Percentiles rank a stretch among this genome's conserved stretches.
Conservation (phyloP, 371 early-diverging fungal genomes). For the Rhizopus sp. region DNA sequence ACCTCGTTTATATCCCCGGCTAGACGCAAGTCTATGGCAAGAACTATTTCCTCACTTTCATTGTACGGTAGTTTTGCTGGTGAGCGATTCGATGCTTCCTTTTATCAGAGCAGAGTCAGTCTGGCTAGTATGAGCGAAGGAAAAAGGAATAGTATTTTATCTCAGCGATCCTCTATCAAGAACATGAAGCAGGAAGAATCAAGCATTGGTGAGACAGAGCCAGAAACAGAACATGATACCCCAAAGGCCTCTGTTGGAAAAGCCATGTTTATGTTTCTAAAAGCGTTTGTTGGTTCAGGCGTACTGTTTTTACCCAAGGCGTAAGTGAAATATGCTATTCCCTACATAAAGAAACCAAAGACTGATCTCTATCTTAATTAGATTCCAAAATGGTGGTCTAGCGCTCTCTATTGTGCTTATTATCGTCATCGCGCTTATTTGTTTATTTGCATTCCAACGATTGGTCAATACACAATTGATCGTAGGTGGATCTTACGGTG, state of each 20-base stretch:
- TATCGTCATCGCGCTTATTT: constrained; percentile 29
- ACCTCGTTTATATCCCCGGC: constrained; percentile 15
- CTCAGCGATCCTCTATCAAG: neutral
- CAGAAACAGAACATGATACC: constrained; percentile 7
- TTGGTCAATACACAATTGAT: constrained; percentile 34
- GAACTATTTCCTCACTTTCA: constrained; percentile 32
- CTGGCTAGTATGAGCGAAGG: constrained; percentile 8
- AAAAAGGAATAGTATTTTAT: constrained; percentile 7
- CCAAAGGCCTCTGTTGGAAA: constrained; percentile 63
- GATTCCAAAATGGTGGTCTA: constrained; percentile 35
- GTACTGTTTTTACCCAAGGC: constrained; percentile 69
- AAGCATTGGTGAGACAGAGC: constrained; percentile 8
- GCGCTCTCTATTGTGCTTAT: constrained; percentile 29
- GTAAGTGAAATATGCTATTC: constrained; percentile 26
- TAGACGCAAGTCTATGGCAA: constrained; percentile 22
- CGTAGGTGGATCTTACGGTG: constrained; percentile 75
- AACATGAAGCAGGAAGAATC: constrained; percentile 19
- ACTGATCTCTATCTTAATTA: constrained; percentile 1
- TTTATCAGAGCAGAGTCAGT: neutral
- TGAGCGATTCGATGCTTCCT: constrained; percentile 22
- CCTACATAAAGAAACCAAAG: neutral
- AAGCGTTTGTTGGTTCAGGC: constrained; percentile 79
- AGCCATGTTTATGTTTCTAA: constrained; percentile 75
- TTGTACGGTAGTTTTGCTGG: constrained; percentile 40
- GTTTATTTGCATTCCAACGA: constrained; percentile 32